Conservation (phyloP, 1,284 basidiomycete species). For the Apiotrichum laibachii region DNA sequence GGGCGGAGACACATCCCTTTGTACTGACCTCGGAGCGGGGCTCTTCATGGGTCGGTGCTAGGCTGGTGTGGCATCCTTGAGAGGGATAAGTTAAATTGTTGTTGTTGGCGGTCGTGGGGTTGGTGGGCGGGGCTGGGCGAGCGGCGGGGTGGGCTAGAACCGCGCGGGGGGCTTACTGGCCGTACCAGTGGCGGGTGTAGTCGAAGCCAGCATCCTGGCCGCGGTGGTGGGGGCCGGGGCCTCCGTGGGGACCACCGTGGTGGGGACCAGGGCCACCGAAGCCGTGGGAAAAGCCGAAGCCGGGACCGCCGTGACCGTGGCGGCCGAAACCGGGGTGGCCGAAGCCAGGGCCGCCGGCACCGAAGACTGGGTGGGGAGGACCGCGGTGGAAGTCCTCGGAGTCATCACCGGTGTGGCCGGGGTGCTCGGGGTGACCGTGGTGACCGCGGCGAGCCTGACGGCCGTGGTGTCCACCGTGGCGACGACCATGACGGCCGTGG, state of each 20-base stretch:
- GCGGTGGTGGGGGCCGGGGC: neutral
- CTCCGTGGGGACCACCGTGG: neutral
- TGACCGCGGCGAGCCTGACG: neutral
- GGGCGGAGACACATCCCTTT: slow-evolving; percentile 3
- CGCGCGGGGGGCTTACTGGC: neutral
- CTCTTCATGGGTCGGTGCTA: neutral
- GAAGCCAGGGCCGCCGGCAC: no score
- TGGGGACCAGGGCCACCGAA: no score
- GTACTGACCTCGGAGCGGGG: slow-evolving; percentile 2
- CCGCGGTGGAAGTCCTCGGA: no score
- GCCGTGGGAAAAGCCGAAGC: no score
- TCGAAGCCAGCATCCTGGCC: no score
- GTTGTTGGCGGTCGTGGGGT: neutral
- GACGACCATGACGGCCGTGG: neutral
- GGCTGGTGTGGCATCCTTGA: slow-evolving; percentile 1
- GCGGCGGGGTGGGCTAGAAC: neutral
- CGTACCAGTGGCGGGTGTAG: no score
- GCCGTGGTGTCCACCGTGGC: slow-evolving; percentile 2
- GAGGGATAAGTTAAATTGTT: neutral
- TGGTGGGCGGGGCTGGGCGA: neutral
- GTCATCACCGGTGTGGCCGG: no score
- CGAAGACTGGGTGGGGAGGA: no score
- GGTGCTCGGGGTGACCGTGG: no score
- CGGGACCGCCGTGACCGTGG: no score
- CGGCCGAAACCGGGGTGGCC: no score